phyloP scores from a whole-genome alignment of 2,329 filamentous ascomycete genomes.

The Atkinsonella hypoxylon region DNA sequence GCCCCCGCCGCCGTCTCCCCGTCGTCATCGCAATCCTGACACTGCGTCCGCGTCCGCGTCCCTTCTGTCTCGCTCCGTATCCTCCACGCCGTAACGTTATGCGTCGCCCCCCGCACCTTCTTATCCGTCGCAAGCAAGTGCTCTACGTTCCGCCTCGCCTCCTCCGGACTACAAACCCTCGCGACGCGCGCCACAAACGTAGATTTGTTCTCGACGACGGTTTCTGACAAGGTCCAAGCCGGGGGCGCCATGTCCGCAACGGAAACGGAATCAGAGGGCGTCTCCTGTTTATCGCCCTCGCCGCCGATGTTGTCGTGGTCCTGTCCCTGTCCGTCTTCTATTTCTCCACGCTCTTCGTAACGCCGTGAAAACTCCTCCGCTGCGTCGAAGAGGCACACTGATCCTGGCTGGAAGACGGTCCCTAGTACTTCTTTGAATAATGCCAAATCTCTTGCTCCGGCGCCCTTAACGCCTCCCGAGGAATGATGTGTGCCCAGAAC shows the following conservation, averaged over 20 bases:
- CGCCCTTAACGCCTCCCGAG: constrained; percentile 59
- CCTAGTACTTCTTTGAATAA: constrained; percentile 55
- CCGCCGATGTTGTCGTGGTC: neutral
- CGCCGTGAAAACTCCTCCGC: constrained; percentile 57
- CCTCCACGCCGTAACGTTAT: constrained; percentile 93
- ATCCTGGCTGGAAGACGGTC: constrained; percentile 57
- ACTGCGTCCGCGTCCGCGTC: constrained; percentile 31
- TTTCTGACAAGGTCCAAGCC: constrained; percentile 63
- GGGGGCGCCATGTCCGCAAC: constrained; percentile 24
- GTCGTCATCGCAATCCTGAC: constrained; percentile 92
- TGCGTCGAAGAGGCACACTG: constrained; percentile 84
- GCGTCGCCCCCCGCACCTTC: constrained; percentile 74
- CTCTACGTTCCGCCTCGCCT: constrained; percentile 59
- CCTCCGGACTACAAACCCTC: constrained; percentile 42
- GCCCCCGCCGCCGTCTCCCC: constrained; percentile 88
- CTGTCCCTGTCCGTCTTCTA: neutral
- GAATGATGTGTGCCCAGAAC: constrained; percentile 74
- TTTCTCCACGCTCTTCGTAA: constrained; percentile 19
- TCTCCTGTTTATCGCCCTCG: neutral
- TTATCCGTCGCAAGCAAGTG: constrained; percentile 74
- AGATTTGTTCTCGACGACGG: constrained; percentile 71
- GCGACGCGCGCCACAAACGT: constrained; percentile 75
- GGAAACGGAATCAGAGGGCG: neutral
- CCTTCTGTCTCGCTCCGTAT: too few species aligned
- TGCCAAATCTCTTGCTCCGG: constrained; percentile 58